Conservation (phyloP, 2,329 filamentous ascomycete species). For the Hymenoscyphus fructigenus region DNA sequence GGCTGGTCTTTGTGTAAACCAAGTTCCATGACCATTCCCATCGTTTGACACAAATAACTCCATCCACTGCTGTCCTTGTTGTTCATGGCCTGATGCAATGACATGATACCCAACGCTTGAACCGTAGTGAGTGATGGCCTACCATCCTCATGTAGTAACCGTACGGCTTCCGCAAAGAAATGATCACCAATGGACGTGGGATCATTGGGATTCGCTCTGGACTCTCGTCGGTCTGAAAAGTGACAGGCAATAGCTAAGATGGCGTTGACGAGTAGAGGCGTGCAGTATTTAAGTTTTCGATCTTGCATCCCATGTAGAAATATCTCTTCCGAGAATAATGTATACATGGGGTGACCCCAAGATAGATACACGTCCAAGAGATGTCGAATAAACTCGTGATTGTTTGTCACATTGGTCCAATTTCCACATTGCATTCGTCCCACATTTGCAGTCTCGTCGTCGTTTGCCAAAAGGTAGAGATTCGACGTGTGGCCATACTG, state of each 20-base stretch:
- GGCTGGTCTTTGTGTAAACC: constrained; percentile 21
- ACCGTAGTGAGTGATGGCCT: constrained; percentile 67
- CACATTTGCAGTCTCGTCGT: constrained; percentile 1
- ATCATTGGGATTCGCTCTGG: constrained; percentile 58
- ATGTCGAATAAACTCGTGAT: constrained; percentile 58
- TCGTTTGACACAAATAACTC: constrained; percentile 64
- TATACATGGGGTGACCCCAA: constrained; percentile 73
- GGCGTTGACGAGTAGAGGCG: constrained; percentile 44
- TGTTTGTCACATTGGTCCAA: constrained; percentile 62
- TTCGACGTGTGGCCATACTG: constrained; percentile 29
- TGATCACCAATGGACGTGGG: constrained; percentile 70
- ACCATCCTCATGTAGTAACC: constrained; percentile 56
- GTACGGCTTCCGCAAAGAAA: constrained; percentile 68
- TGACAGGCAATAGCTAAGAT: constrained; percentile 57
- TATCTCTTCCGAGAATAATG: constrained; percentile 57
- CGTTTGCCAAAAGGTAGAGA: constrained; percentile 11
- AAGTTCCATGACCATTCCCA: constrained; percentile 61
- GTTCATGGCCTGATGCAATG: constrained; percentile 68
- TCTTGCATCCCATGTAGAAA: constrained; percentile 23
- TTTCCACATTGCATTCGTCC: constrained; percentile 17
- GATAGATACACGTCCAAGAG: constrained; percentile 67
- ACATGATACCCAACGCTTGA: constrained; percentile 74
- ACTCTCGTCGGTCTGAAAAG: constrained; percentile 64
- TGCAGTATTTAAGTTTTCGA: constrained; percentile 24
- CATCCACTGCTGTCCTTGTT: constrained; percentile 71